phyloP scores from a whole-genome alignment of 2,329 filamentous ascomycete species.

The Penicillium occitanis region DNA sequence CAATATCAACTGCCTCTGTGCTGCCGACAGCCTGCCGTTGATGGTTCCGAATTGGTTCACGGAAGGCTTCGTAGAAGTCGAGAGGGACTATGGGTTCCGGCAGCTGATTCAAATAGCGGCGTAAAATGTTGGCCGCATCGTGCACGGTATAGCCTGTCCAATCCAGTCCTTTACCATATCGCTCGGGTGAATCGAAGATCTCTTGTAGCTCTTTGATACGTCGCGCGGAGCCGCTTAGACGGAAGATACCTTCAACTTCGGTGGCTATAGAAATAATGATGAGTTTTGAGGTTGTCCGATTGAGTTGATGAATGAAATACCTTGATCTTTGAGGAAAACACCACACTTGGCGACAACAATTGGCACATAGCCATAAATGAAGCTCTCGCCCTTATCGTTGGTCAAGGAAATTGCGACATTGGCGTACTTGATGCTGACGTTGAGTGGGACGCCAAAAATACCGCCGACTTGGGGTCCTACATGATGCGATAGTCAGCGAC shows the following conservation, averaged over 20 bases:
- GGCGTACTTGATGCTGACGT: conserved; percentile 92
- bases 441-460: conserved; percentile 92
- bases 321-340: conserved; percentile 96
- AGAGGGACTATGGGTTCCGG: conserved; percentile 95
- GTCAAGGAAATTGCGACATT: conserved; percentile 97
- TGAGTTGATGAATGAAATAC: conserved; percentile 52
- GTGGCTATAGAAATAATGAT: conserved; percentile 62
- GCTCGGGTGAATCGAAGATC: conserved; percentile 88
- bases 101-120: conserved; percentile 92
- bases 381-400: conserved; percentile 88
- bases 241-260: conserved; percentile 93
- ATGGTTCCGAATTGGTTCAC: conserved; percentile 73
- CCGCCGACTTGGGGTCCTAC: conserved; percentile 57
- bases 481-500: neutral
- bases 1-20: conserved; percentile 66
- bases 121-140: conserved; percentile 93
- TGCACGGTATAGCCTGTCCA: conserved; percentile 99
- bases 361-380: conserved; percentile 97
- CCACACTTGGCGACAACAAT: conserved; percentile 98
- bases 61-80: conserved; percentile 87
- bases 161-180: conserved; percentile 93
- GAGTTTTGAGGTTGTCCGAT: conserved; percentile 1
- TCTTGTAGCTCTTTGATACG: conserved; percentile 94
- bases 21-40: conserved; percentile 69
- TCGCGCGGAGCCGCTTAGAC: conserved; percentile 92